phyloP scores from a whole-genome alignment of 2,329 filamentous ascomycete species.

The Pseudogymnoascus sp. region DNA sequence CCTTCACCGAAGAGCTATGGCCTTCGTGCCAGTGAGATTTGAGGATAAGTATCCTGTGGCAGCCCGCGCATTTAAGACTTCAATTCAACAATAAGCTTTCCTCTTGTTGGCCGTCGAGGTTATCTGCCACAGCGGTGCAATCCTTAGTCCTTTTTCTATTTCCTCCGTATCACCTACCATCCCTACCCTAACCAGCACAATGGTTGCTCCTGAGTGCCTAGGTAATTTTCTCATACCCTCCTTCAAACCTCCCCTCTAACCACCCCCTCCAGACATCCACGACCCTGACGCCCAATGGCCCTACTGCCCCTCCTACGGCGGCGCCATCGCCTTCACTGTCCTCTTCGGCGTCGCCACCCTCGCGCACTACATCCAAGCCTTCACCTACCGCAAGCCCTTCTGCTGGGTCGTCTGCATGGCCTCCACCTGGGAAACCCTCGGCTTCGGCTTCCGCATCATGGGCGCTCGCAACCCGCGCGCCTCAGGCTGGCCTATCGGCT shows the following conservation, averaged over 20 bases:
- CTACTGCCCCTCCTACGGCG: constrained; percentile 29
- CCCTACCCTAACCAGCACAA: neutral
- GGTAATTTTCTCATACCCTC: neutral
- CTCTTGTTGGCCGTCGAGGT: neutral
- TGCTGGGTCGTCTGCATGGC: constrained; percentile 38
- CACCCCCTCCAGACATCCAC: neutral
- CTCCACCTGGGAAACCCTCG: constrained; percentile 30
- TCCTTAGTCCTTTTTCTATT: neutral
- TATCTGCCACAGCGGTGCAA: neutral
- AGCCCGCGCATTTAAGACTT: neutral
- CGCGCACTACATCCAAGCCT: constrained; percentile 27
- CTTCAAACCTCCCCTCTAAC: neutral
- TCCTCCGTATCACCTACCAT: neutral
- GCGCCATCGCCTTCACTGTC: constrained; percentile 27
- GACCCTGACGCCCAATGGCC: constrained; percentile 19
- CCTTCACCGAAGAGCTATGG: neutral
- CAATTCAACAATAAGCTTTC: neutral
- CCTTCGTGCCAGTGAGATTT: neutral
- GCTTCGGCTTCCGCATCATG: constrained; percentile 19
- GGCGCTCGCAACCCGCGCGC: constrained; percentile 32
- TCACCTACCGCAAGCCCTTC: constrained; percentile 29
- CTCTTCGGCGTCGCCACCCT: constrained; percentile 26
- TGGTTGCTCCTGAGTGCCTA: neutral
- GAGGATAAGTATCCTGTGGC: neutral
- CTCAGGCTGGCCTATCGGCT: constrained; percentile 24